Evolutionary conservation across 2,329 filamentous ascomycete species (phyloP).

Genomic region (Thielaviopsis populi): DNA sequence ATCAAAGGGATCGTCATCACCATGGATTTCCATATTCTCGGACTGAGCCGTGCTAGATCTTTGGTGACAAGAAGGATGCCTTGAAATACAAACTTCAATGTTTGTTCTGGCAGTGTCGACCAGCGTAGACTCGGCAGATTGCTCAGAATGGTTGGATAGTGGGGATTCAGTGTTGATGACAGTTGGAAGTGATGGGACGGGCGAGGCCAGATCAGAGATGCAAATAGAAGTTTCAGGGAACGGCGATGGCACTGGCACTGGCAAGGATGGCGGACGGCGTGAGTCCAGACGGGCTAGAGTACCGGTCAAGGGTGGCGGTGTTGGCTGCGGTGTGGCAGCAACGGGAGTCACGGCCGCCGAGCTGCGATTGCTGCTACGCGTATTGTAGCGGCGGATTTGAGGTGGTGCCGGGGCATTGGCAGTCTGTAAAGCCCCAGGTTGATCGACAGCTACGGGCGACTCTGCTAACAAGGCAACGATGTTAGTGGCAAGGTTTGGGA

Average conservation of each 20-base stretch:
- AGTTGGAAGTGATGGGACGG: background rate
- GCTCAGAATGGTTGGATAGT: background rate
- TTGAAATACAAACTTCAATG: conserved; percentile 1
- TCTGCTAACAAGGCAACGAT: background rate
- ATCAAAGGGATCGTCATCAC: background rate
- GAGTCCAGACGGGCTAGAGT: too few relatives aligned
- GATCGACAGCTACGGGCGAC: background rate
- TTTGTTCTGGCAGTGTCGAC: background rate
- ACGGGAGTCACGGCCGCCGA: background rate
- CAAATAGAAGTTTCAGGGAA: too few relatives aligned
- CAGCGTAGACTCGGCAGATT: background rate
- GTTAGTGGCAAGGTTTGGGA: background rate
- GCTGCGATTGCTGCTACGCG: background rate
- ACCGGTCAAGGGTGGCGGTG: background rate
- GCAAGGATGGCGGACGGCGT: too few relatives aligned
- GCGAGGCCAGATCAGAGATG: background rate
- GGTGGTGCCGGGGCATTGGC: background rate
- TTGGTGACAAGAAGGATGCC: background rate
- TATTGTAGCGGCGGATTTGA: background rate
- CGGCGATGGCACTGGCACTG: too few relatives aligned
- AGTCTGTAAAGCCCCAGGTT: background rate
- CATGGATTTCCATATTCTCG: background rate
- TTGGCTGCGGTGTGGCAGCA: background rate
- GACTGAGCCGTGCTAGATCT: too few relatives aligned
- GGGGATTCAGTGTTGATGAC: background rate